Base-by-base conservation (phyloP, 768 basidiomycete species). In the Grammothele lineata region DNA sequence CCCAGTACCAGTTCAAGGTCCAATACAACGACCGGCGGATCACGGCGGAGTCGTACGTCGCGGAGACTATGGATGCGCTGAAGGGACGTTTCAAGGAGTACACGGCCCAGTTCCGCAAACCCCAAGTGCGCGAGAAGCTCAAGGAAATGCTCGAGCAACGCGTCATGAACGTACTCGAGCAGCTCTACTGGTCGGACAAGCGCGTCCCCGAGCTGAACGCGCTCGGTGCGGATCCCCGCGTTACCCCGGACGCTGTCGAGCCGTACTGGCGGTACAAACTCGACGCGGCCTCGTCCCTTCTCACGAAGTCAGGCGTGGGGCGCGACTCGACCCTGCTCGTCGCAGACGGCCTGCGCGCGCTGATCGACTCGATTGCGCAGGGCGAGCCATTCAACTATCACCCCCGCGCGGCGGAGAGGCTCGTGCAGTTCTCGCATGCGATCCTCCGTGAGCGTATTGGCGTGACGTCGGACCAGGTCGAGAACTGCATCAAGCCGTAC, bases 401-500 rank as follows among this genome's bases (percentile, higher is more conserved):
- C 64, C 93, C 94, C 0, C 77, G 73, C 15, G 87, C 94, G 0
- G 80, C 92, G 15, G 92, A 95, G 53, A 82, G 93, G 21, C 83
- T 99, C 50, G 80, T 89, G 47, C 78, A 95, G 59, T 96, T 97
- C 64, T 90, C 89, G 9, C 94, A 98, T 67, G 81, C 77, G 66
- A 94, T 99, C 61, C 69, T 99, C 43, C 78, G 95, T 48, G 95
- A 98, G 60, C 81, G 95, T 5, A 87, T 97, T 47, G 88, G 91
- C 14, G 69, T 95, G 45, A 92, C 96, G n/a, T 87, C 91, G 4
- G 96, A 99, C 64, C 95, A 98, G 68, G 95, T 99, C 14, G 96
- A 99, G 73, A 99, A 98, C 66, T 95, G 92, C 66, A 97, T 99
- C 75, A 99, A 99, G 68, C 96, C 95, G 23, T 97, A 82, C 78